Conservation (phyloP, 768 basidiomycete species). For the Xanthoconium stramineum region DNA sequence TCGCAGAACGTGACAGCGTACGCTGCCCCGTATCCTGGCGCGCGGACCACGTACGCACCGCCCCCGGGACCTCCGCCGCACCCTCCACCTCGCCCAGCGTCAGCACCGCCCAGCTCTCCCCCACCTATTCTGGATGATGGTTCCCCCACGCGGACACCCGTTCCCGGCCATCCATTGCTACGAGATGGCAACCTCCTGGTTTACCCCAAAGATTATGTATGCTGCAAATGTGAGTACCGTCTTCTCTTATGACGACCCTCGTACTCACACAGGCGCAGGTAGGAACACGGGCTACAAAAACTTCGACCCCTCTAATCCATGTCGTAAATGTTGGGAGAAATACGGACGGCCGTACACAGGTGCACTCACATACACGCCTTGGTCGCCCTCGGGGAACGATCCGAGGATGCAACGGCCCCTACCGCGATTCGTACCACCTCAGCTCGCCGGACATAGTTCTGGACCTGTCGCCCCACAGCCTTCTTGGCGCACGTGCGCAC, state of each 20-base stretch:
- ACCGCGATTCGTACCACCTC: constrained; percentile 23
- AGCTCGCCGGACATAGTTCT: constrained; percentile 6
- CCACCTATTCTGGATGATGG: constrained; percentile 43
- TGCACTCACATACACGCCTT: constrained; percentile 53
- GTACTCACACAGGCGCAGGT: constrained; percentile 40
- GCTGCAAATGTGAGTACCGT: constrained; percentile 58
- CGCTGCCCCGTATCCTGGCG: constrained; percentile 12
- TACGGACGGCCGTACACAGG: constrained; percentile 61
- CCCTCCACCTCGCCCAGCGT: constrained; percentile 4
- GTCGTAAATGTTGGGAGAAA: constrained; percentile 72
- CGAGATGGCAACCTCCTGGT: constrained; percentile 60
- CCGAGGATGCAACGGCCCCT: constrained; percentile 30
- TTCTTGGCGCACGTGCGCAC: not conserved
- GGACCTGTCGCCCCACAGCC: not conserved
- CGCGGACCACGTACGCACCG: constrained; percentile 5
- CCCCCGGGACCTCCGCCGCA: constrained; percentile 8
- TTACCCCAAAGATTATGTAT: constrained; percentile 62
- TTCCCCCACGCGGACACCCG: constrained; percentile 59
- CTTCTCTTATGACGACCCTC: no score
- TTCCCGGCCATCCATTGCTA: constrained; percentile 66
- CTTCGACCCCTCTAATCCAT: constrained; percentile 63
- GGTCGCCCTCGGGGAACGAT: constrained; percentile 25
- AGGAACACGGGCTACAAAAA: constrained; percentile 73
- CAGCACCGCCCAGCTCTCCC: constrained; percentile 15
- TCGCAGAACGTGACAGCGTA: constrained; percentile 19